These are phyloP conservation scores for Pythium sukuiense DNA, from an alignment of 352 stramenopile species.

Conservation along the genomic window DNA sequence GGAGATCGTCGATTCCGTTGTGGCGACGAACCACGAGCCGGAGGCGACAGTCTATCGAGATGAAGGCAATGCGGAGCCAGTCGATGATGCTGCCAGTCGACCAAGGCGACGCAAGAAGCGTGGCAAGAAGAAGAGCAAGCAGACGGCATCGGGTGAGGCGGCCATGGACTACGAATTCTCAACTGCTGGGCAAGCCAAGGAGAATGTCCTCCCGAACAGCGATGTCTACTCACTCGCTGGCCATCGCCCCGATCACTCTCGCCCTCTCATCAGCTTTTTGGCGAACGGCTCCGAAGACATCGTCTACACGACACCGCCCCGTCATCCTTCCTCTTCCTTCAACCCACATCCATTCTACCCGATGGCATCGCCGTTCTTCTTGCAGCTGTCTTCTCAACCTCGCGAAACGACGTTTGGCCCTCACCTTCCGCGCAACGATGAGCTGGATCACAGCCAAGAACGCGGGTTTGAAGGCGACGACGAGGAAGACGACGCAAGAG, in stretches of 20 bases:
- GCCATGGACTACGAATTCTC: neutral
- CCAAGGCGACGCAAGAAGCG: slow-evolving; percentile 30
- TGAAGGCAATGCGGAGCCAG: neutral
- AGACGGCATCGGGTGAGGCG: neutral
- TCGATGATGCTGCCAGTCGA: neutral
- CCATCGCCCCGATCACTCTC: slow-evolving; percentile 10
- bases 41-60: neutral
- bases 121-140: slow-evolving; percentile 30
- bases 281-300: slow-evolving; percentile 29
- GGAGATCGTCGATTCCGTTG: slow-evolving; percentile 42
- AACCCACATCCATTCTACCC: slow-evolving; percentile 51
- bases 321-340: slow-evolving; percentile 38
- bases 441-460: slow-evolving; percentile 25
- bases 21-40: slow-evolving; percentile 9
- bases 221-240: neutral
- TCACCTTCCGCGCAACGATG: slow-evolving; percentile 1
- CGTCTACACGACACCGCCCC: slow-evolving; percentile 29
- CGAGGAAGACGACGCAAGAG: neutral
- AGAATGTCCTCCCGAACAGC: slow-evolving; percentile 13
- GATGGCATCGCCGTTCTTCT: slow-evolving; percentile 45
- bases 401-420: neutral
- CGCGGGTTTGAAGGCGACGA: slow-evolving; percentile 7
- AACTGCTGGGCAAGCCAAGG: slow-evolving; percentile 6
- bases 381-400: slow-evolving; percentile 40
- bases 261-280: slow-evolving; percentile 24